Percentiles rank a stretch among this genome's conserved stretches.
Evolutionary conservation across 345 rosid species (phyloP).

Genomic region (Trapa incisa): DNA sequence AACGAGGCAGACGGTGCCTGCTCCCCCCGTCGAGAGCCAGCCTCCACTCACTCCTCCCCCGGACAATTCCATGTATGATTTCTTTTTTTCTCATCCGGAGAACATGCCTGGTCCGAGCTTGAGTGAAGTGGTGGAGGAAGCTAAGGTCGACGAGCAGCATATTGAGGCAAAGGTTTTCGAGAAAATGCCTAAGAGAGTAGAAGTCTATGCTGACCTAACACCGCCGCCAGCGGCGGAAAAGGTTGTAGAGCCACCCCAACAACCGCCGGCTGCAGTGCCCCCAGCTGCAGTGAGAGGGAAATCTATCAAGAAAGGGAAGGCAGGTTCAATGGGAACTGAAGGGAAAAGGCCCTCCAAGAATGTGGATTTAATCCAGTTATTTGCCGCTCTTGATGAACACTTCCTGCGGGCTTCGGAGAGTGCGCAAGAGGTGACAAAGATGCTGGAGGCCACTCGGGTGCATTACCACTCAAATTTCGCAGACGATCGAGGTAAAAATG

Average conservation of each 20-base stretch:
- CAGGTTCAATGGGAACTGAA: conserved; percentile 11
- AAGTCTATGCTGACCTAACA: conserved; percentile 11
- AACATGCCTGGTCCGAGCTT: conserved; percentile 51
- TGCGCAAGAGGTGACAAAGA: conserved; percentile 85
- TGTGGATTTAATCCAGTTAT: conserved; percentile 37
- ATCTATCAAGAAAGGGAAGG: conserved; percentile 35
- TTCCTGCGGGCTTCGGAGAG: conserved; percentile 84
- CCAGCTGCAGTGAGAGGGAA: conserved; percentile 17
- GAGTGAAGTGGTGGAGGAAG: conserved; percentile 35
- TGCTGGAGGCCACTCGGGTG: conserved; percentile 86
- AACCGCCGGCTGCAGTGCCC: conserved; percentile 10
- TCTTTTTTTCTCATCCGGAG: conserved; percentile 31
- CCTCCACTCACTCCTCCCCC: conserved; percentile 20
- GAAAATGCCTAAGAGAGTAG: conserved; percentile 24
- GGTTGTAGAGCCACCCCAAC: conserved; percentile 5
- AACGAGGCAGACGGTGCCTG: neutral
- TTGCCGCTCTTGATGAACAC: conserved; percentile 65
- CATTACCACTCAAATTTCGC: conserved; percentile 99
- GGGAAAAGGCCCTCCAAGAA: conserved; percentile 26
- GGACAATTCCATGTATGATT: conserved; percentile 19
- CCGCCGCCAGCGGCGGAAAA: conserved; percentile 8
- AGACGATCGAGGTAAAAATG: conserved; percentile 62
- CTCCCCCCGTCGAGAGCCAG: conserved; percentile 2
- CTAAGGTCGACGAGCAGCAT: conserved; percentile 17
- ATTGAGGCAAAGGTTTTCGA: conserved; percentile 23